These are phyloP conservation scores for Waltergamsia citrina DNA, from an alignment of 2,329 filamentous ascomycete species.

Conservation along the genomic window DNA sequence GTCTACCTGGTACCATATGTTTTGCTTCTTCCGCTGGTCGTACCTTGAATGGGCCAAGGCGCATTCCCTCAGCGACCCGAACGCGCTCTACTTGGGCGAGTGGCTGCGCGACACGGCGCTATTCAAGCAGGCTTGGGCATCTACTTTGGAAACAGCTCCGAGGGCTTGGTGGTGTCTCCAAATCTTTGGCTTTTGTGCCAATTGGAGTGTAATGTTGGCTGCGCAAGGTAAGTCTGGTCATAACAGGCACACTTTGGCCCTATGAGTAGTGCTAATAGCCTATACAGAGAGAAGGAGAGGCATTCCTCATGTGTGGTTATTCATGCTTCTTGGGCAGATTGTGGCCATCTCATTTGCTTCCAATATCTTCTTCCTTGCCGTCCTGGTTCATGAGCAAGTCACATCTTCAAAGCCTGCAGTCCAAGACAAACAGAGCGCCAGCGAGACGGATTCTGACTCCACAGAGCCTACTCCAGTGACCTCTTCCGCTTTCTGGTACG, in stretches of 20 bases:
- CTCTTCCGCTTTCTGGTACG: background rate
- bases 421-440: background rate
- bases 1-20: slow-evolving; percentile 35
- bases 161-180: slow-evolving; percentile 16
- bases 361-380: slow-evolving; percentile 15
- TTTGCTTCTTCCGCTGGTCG: slow-evolving; percentile 78
- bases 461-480: no score
- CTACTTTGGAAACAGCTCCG: slow-evolving; percentile 10
- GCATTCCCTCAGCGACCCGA: background rate
- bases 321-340: slow-evolving; percentile 15
- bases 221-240: slow-evolving; percentile 9
- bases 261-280: background rate
- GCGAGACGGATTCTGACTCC: no score
- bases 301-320: slow-evolving; percentile 12
- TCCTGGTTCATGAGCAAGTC: slow-evolving; percentile 6
- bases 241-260: background rate
- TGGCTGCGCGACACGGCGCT: slow-evolving; percentile 16
- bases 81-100: slow-evolving; percentile 9
- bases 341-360: slow-evolving; percentile 16
- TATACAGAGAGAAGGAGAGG: slow-evolving; percentile 8
- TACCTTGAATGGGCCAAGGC: slow-evolving; percentile 67
- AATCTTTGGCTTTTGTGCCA: slow-evolving; percentile 15
- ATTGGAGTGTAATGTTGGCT: slow-evolving; percentile 15
- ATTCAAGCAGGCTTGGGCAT: slow-evolving; percentile 16
- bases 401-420: background rate